Evolutionary conservation across 208 protist species (phyloP), one percentile per base, ranked within the genome.

Genomic region (Leishmania major): DNA sequence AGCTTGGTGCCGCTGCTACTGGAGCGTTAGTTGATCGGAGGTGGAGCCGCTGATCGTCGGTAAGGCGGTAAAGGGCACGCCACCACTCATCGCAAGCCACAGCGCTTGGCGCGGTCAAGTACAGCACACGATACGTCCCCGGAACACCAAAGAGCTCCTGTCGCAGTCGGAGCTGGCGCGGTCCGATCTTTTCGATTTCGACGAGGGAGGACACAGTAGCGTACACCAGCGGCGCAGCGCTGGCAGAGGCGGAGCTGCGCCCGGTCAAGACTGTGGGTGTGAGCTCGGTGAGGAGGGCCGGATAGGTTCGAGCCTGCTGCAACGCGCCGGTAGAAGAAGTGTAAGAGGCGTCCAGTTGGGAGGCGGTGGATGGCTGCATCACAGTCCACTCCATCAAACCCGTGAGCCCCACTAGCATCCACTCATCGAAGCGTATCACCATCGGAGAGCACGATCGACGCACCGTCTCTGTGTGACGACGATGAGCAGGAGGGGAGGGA

Each of bases 31-130:
- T 25, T 37, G 72, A 53, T 47, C 1, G 47, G 28, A 8, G 11
- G 72, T 57, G 53, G 17, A n/a, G 31, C 3, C 49, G 73, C 15
- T 77, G 73, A 59, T 77, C 25, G 5, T 62, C 5, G 53, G 49
- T 69, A n/a, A 86, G 73, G 62, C 78, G 78, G 78, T 82, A 55
- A 69, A 86, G 74, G 43, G 43, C 82, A 5, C 74, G 66, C 82
- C 82, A 82, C 82, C 82, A 86, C 43, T 86, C 78, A 69, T 86
- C 74, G 45, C 82, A 86, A 31, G 67, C 66, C 15, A 45, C 53
- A n/a, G 64, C 73, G 5, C 43, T 74, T 43, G 82, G 51, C 31
- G 72, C 64, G 2, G 82, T 82, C 13, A 86, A 25, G 47, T 77
- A 79, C 7, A 86, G 37, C 4, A 80, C 66, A 17, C 72, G 78